A percentile compares a stretch with the other conserved stretches of the same genome.
phyloP scores from a whole-genome alignment of 352 stramenopile genomes.

The Pythium brachiatum region DNA sequence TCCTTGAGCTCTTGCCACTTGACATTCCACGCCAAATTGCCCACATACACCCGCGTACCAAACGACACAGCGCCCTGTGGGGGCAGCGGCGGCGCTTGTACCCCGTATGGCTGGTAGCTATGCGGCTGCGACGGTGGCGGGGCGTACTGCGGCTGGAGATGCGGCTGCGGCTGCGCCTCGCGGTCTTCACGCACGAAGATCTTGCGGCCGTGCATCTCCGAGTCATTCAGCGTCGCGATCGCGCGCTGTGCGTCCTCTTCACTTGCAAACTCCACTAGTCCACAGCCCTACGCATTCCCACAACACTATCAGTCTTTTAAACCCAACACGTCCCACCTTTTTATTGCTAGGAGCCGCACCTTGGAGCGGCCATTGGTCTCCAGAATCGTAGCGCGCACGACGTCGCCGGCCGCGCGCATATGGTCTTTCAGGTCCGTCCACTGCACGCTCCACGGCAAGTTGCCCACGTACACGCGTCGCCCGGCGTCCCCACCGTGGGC shows the following conservation, averaged over 20 bases:
- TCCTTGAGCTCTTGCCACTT: slow-evolving; percentile 97
- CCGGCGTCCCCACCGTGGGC: slow-evolving; percentile 26
- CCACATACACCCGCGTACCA: slow-evolving; percentile 80
- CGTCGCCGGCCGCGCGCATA: slow-evolving; percentile 67
- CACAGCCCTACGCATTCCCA: slow-evolving; percentile 75
- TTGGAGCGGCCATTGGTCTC: slow-evolving; percentile 75
- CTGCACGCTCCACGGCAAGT: slow-evolving; percentile 84
- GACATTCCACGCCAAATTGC: slow-evolving; percentile 91
- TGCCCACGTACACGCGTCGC: slow-evolving; percentile 82
- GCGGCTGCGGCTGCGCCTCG: slow-evolving; percentile 46
- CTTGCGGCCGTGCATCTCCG: slow-evolving; percentile 88
- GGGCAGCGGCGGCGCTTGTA: neutral
- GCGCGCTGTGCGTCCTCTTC: slow-evolving; percentile 79
- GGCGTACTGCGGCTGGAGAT: neutral
- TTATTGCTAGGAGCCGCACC: slow-evolving; percentile 30
- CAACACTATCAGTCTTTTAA: neutral
- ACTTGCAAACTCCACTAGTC: slow-evolving; percentile 91
- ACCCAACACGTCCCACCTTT: neutral
- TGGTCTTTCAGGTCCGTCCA: slow-evolving; percentile 82
- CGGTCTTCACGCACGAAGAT: slow-evolving; percentile 96
- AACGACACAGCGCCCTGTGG: neutral
- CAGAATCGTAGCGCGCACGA: slow-evolving; percentile 63
- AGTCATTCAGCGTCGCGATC: slow-evolving; percentile 88
- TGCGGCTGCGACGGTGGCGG: neutral
- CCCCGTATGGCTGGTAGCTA: neutral